Evolutionary conservation across 306 rosid genomes (phyloP).

Genomic region (Dryas drummondii): DNA sequence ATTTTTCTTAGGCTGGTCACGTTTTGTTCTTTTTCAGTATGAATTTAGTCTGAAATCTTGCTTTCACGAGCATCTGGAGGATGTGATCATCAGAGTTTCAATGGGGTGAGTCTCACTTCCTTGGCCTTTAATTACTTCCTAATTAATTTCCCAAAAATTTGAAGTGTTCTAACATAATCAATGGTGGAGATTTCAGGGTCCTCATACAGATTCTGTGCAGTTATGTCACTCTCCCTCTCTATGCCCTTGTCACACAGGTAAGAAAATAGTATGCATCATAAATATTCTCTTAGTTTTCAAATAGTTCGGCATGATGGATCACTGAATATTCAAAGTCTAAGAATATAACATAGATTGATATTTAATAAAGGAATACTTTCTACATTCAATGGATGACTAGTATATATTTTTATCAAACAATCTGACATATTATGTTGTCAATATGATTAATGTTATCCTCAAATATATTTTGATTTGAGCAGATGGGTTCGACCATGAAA

Average conservation of each 20-base stretch:
- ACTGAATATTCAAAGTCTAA: too few relatives aligned
- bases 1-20: too few relatives aligned
- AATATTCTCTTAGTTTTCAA: too few relatives aligned
- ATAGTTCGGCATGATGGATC: too few relatives aligned
- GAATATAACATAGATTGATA: too few relatives aligned
- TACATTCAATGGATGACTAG: too few relatives aligned
- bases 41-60: constrained; percentile 70
- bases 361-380: too few relatives aligned
- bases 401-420: too few relatives aligned
- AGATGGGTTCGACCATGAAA: constrained; percentile 92
- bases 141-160: neutral
- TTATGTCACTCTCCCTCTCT: constrained; percentile 86
- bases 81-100: constrained; percentile 62
- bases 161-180: constrained; percentile 2
- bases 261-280: neutral
- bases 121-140: neutral
- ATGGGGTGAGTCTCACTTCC: constrained; percentile 60
- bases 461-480: neutral
- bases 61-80: constrained; percentile 55
- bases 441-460: too few relatives aligned
- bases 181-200: constrained; percentile 40
- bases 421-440: too few relatives aligned
- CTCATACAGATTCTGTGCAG: constrained; percentile 79
- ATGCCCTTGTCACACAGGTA: constrained; percentile 94
- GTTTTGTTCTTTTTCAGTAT: constrained; percentile 37